A percentile compares a stretch with the other conserved stretches of the same genome.
phyloP scores from a whole-genome alignment of 2,329 filamentous ascomycete genomes.

The Sarocladium strictum region DNA sequence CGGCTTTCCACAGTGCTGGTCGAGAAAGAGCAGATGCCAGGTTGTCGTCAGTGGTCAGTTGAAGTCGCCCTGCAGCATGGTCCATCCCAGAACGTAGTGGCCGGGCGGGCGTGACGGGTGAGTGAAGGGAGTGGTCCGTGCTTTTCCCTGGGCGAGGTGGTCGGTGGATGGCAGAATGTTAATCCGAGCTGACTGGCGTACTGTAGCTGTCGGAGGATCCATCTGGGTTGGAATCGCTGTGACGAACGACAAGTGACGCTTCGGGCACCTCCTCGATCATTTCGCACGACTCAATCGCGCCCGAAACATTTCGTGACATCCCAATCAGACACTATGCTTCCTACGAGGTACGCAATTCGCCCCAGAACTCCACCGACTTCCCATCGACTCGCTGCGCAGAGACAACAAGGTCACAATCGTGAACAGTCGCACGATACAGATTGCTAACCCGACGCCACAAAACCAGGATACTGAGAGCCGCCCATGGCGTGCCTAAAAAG shows the following conservation, averaged over 20 bases:
- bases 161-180: constrained; percentile 12
- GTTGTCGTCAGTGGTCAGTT: background rate
- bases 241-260: constrained; percentile 1
- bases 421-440: background rate
- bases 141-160: background rate
- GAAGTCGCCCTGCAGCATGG: background rate
- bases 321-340: constrained; percentile 29
- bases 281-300: constrained; percentile 4
- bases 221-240: background rate
- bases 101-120: background rate
- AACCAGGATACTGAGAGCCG: constrained; percentile 42
- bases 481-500: constrained; percentile 47
- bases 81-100: background rate
- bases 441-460: constrained; percentile 14
- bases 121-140: background rate
- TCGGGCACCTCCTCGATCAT: background rate
- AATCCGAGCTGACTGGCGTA: constrained; percentile 14
- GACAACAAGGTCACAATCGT: background rate
- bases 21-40: background rate
- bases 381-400: background rate
- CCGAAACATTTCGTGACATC: constrained; percentile 12
- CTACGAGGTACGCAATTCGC: constrained; percentile 28
- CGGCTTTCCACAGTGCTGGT: background rate
- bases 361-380: constrained; percentile 10
- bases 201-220: background rate